Evolutionary conservation across 257 asterid species (phyloP).

Genomic region (Solanum chilense): DNA sequence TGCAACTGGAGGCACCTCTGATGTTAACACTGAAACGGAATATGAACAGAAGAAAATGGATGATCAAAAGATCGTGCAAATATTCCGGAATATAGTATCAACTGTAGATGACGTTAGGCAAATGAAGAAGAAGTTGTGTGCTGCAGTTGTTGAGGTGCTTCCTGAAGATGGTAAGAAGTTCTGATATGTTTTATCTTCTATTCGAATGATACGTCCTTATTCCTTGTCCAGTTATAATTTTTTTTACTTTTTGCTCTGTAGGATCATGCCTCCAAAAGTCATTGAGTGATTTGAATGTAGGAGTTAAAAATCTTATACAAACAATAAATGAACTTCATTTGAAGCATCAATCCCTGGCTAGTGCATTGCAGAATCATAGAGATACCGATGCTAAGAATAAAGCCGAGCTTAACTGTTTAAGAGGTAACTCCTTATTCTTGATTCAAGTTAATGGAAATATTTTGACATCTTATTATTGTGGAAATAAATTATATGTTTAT

Average conservation of each 20-base stretch:
- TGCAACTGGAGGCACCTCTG: conserved; percentile 66
- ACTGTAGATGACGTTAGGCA: conserved; percentile 40
- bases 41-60: conserved; percentile 24
- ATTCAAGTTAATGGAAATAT: not conserved
- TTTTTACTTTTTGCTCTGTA: conserved; percentile 11
- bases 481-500: not conserved
- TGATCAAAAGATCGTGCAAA: conserved; percentile 27
- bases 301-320: conserved; percentile 51
- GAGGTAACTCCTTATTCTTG: conserved; percentile 32
- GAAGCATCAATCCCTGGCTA: conserved; percentile 67
- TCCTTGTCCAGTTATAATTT: not conserved
- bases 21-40: conserved; percentile 19
- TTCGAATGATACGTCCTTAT: not conserved
- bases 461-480: not conserved
- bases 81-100: conserved; percentile 32
- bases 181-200: not conserved
- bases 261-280: conserved; percentile 44
- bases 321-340: conserved; percentile 48
- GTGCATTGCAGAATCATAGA: conserved; percentile 59
- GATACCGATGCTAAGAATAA: conserved; percentile 75
- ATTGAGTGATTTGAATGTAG: conserved; percentile 37
- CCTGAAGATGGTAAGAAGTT: conserved; percentile 52
- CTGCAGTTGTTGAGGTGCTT: conserved; percentile 31
- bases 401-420: conserved; percentile 50
- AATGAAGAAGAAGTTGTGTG: conserved; percentile 34